Conservation (phyloP, 352 stramenopile species). For the Globisporangium spinosum region DNA sequence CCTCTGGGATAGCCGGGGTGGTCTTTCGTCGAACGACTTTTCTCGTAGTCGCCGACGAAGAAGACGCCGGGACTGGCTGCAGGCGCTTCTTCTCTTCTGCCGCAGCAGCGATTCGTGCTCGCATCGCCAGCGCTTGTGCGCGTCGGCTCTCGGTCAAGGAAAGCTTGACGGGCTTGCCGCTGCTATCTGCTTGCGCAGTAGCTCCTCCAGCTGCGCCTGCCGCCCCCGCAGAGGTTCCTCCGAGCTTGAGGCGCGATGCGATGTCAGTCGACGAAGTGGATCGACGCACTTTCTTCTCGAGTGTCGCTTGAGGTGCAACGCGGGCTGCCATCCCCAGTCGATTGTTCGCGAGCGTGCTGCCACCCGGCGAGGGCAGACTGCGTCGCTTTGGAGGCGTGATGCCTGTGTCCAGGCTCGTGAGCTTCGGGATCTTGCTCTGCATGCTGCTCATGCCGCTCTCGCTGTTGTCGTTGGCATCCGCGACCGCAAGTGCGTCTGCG, state of each 20-base stretch:
- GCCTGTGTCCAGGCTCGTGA: slow-evolving; percentile 4
- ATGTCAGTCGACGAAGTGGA: slow-evolving; percentile 13
- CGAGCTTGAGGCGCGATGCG: slow-evolving; percentile 14
- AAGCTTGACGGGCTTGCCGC: slow-evolving; percentile 24
- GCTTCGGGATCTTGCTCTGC: slow-evolving; percentile 15
- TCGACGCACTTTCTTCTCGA: slow-evolving; percentile 17
- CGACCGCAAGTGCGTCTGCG: background rate
- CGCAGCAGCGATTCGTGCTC: slow-evolving; percentile 27
- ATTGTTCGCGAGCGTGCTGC: slow-evolving; percentile 19
- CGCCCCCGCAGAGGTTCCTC: background rate
- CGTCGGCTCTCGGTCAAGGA: slow-evolving; percentile 30
- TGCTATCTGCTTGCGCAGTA: slow-evolving; percentile 8
- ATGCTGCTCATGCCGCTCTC: background rate
- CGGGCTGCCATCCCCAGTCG: slow-evolving; percentile 43
- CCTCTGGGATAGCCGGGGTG: slow-evolving; percentile 28
- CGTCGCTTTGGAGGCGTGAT: slow-evolving; percentile 27
- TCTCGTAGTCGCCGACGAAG: background rate
- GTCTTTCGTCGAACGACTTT: slow-evolving; percentile 10
- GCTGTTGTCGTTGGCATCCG: background rate
- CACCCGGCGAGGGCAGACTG: slow-evolving; percentile 16
- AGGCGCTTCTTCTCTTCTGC: slow-evolving; percentile 27
- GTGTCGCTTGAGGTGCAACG: slow-evolving; percentile 17
- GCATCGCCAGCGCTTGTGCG: slow-evolving; percentile 32
- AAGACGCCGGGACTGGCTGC: slow-evolving; percentile 13
- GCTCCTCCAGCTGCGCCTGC: background rate